A percentile compares a stretch with the other conserved stretches of the same genome.
Conservation (phyloP, 371 early-diverging fungal species). For the Furculomyces boomerangus region DNA sequence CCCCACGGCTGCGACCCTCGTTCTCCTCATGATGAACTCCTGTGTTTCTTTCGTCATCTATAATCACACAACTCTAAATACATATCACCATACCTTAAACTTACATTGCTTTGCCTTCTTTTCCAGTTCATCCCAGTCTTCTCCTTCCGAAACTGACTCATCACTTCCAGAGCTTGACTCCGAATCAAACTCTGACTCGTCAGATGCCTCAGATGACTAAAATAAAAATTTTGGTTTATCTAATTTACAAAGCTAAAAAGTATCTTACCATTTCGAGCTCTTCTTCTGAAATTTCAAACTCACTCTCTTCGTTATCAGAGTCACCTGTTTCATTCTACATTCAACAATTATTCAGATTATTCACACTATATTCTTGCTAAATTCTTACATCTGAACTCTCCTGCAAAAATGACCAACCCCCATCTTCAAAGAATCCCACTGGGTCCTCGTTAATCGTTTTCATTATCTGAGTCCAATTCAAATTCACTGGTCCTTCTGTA, state of each 20-base stretch:
- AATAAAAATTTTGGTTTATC: neutral
- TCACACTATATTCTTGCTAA: too few species aligned
- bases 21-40: too few species aligned
- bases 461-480: constrained; percentile 98
- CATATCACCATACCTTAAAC: too few species aligned
- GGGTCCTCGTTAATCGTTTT: constrained; percentile 96
- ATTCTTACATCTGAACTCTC: constrained; percentile 42
- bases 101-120: constrained; percentile 37
- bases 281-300: constrained; percentile 25
- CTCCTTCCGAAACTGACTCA: constrained; percentile 24
- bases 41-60: too few species aligned
- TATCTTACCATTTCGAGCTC: constrained; percentile 6
- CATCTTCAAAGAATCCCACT: constrained; percentile 84
- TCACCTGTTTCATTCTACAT: too few species aligned
- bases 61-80: too few species aligned
- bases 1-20: too few species aligned
- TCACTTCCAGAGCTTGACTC: constrained; percentile 7
- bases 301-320: constrained; percentile 49
- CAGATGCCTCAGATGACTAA: constrained; percentile 2
- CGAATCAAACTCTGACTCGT: constrained; percentile 19
- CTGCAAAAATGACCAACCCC: constrained; percentile 93
- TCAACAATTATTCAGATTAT: too few species aligned
- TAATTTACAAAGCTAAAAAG: neutral
- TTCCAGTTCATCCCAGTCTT: constrained; percentile 71
- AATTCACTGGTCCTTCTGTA: constrained; percentile 92